Evolutionary conservation across 2,329 filamentous ascomycete genomes (phyloP), one percentile per base, ranked within the genome.

Genomic region (Pyrenochaeta sp.): DNA sequence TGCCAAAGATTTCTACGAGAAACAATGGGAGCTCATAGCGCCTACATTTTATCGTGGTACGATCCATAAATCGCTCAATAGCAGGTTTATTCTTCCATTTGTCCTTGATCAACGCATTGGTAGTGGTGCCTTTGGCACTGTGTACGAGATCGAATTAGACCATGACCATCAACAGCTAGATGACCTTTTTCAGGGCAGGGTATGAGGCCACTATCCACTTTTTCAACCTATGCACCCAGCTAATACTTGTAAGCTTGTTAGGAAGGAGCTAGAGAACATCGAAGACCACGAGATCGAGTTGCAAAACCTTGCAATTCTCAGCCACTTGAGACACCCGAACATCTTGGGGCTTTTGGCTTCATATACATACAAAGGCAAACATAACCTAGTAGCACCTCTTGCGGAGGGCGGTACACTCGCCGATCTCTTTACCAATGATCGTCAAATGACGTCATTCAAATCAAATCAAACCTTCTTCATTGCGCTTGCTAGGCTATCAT

Each of bases 261-360:
- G n/a, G n/a, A n/a, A n/a, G n/a, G n/a, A n/a, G n/a, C n/a, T n/a
- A n/a, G n/a, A n/a, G n/a, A n/a, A n/a, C n/a, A n/a, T n/a, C n/a
- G n/a, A n/a, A n/a, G n/a, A n/a, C n/a, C n/a, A n/a, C n/a, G n/a
- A n/a, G n/a, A n/a, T n/a, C n/a, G n/a, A n/a, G n/a, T n/a, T n/a
- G n/a, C n/a, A n/a, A n/a, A n/a, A n/a, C n/a, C n/a, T n/a, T n/a
- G n/a, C n/a, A n/a, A n/a, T 44, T 15, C 44, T 56, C 2, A 33
- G 17, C 23, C 21, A 48, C 23, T 21, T 57, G 17, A 41, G 44
- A n/a, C 47, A 56, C 27, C 52, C 52, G 9, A 51, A 56, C 30
- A 51, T 56, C 23, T 3, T 56, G 2, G 35, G 47, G 21, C 43
- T 56, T 17, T 36, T 56, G 9, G 27, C 27, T 17, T 47, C 52